Evolutionary conservation across 2,329 filamentous ascomycete genomes (phyloP), one percentile per base, ranked within the genome.

Genomic region (Cucurbitaria berberidis): DNA sequence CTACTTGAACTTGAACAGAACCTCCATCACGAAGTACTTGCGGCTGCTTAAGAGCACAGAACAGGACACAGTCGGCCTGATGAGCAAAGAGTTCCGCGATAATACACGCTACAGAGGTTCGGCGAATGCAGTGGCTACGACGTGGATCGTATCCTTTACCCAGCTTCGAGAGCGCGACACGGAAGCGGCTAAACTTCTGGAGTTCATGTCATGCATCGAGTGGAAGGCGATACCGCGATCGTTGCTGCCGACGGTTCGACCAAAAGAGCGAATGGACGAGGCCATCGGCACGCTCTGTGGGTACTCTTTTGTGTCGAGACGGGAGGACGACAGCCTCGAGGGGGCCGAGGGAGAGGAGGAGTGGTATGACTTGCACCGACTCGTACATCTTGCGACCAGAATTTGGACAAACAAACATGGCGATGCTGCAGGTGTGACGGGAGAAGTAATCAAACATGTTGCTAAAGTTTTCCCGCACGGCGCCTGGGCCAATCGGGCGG

Each of bases 141-240:
- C 77, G 0, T 80, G 69, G 70, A 50, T 77, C 0, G 67, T 79
- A 5, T 77, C 77, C 0, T 80, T 81, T 44, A 60, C 76, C 18
- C 70, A 48, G 16, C 52, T 56, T 8, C 44, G 35, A 22, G 24
- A 16, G 15, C 21, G 75, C 0, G 53, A 76, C 26, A 5, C 30
- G 1, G 32, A 50, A 3, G 77, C 77, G 0, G 73, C 73, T 69
- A 77, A 19, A 72, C 74, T 1, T n/a, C 44, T 60, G 11, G 44
- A 38, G 2, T 45, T 53, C 27, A 43, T 53, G 45, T 26, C 45
- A 9, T 53, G 45, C 21, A 21, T 45, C 18, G 45, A 30, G 13
- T 2, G 19, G 2, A 45, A 48, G 16, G 40, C 13, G 13, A 45
- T 53, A n/a, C 51, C 51, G 10, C 10, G 1, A 13, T 41, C 51